Evolutionary conservation across 192 early-diverging fungal genomes (phyloP), one percentile per base, ranked within the genome.

Genomic region (Dispira parvispora): DNA sequence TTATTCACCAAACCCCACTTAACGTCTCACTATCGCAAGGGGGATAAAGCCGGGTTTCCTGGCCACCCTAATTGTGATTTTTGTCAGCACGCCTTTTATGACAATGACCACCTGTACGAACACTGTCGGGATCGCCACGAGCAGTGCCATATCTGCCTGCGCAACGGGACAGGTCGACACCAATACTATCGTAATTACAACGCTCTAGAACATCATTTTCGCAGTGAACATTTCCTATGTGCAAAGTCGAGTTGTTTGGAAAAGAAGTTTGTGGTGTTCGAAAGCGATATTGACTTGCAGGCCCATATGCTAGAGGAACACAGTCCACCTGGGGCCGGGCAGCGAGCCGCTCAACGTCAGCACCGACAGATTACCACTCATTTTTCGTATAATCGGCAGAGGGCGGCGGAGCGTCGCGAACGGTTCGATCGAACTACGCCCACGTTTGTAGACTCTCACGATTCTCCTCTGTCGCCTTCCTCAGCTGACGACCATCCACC

Each of bases 181-280:
- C 82, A 84, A 57, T 98, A 98, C 70, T 98, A 85, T 69, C 63
- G 71, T 52, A 84, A 96, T 74, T 96, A 96, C 68, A 42, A 75
- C 38, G 68, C 73, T 45, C 69, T 98, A 69, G 92, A 84, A 71
- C 81, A 81, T 14, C 95, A 98, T 75, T 92, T 94, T 62, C 69
- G 78, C 58, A 66, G 69, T 44, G 87, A 90, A 16, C 95, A 98
- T 63, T 87, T 79, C 68, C 69, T 84, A 18, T 98, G 95, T 71
- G 69, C 71, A 61, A 75, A 94, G 26, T 76, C 78, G 11, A 78
- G 84, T 43, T 98, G 95, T 68, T 64, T 93, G 45, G 92, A 92
- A 46, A 82, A 86, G 66, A 98, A 96, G 77, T 97, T 98, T 81
- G 82, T 96, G 44, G 95, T 97, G 1, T 98, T 98, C 78, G 84